Evolutionary conservation across 2,329 filamentous ascomycete species (phyloP).

Genomic region (Fusarium agapanthi): DNA sequence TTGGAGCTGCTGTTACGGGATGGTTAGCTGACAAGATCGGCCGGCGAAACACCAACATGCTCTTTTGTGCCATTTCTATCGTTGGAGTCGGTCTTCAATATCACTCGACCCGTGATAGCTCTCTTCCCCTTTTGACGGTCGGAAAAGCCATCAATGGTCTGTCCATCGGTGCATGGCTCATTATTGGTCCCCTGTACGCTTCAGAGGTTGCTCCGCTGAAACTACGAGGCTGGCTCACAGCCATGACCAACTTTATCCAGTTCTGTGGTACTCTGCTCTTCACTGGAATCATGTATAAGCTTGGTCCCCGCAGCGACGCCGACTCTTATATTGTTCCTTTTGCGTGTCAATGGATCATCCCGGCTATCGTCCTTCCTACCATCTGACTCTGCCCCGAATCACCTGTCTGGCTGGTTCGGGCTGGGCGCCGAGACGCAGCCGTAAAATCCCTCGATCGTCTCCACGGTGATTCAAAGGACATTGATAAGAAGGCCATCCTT

Average conservation of each 20-base stretch:
- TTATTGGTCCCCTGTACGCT: not conserved
- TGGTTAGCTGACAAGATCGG: constrained; percentile 4
- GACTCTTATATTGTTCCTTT: constrained; percentile 9
- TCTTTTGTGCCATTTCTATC: constrained; percentile 5
- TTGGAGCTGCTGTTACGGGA: not conserved
- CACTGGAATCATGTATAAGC: not conserved
- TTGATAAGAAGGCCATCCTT: constrained; percentile 36
- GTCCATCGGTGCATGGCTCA: not conserved
- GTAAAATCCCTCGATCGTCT: constrained; percentile 47
- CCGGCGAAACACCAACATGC: constrained; percentile 1
- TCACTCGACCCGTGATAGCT: not conserved
- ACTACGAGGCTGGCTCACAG: not conserved
- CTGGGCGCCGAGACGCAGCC: constrained; percentile 47
- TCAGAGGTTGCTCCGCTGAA: not conserved
- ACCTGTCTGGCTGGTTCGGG: constrained; percentile 51
- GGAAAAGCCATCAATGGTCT: constrained; percentile 45
- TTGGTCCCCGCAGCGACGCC: not conserved
- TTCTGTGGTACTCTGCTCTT: not conserved
- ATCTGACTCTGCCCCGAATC: constrained; percentile 50
- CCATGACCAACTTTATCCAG: not conserved
- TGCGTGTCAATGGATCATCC: constrained; percentile 26
- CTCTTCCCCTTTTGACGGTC: not conserved
- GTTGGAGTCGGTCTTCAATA: constrained; percentile 50
- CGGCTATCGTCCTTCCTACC: not conserved
- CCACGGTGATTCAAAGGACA: constrained; percentile 43